These are phyloP conservation scores for Aspergillus sp. DNA, from an alignment of 2,329 filamentous ascomycete genomes.

Conservation along the genomic window DNA sequence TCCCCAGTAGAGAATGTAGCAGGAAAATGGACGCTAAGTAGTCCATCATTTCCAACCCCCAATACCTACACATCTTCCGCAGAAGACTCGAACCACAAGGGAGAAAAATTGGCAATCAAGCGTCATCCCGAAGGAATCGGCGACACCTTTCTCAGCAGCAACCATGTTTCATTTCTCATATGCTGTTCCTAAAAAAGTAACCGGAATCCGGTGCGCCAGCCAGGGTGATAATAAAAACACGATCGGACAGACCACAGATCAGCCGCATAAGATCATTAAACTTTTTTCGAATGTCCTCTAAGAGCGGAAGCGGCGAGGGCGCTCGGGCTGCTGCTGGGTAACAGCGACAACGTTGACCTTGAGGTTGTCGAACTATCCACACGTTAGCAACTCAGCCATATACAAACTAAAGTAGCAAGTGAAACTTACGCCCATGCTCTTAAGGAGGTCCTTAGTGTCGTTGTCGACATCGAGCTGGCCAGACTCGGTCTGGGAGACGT, in stretches of 20 bases:
- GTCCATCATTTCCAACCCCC: not conserved
- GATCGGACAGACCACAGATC: conserved; percentile 29
- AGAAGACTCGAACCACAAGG: conserved; percentile 18
- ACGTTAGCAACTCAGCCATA: conserved; percentile 27
- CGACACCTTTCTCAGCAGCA: conserved; percentile 74
- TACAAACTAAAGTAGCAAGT: not conserved
- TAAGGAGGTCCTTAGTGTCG: conserved; percentile 98
- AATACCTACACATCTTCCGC: conserved; percentile 23
- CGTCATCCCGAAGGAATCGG: conserved; percentile 78
- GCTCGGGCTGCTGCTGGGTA: conserved; percentile 85
- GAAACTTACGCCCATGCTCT: conserved; percentile 91
- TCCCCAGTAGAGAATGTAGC: not conserved
- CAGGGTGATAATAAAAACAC: conserved; percentile 19
- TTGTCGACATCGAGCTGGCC: conserved; percentile 92
- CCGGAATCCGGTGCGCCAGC: conserved; percentile 27
- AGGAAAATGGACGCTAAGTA: not conserved
- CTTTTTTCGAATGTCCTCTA: conserved; percentile 23
- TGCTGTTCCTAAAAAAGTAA: conserved; percentile 31
- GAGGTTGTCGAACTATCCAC: conserved; percentile 84
- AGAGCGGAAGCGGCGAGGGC: conserved; percentile 64
- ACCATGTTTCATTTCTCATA: conserved; percentile 43
- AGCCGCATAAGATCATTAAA: conserved; percentile 30
- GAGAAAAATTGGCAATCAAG: conserved; percentile 80
- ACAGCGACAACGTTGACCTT: conserved; percentile 94
- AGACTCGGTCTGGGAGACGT: conserved; percentile 90